phyloP scores from a whole-genome alignment of 176 grass and related monocot species.

The Eragrostis nindensis region DNA sequence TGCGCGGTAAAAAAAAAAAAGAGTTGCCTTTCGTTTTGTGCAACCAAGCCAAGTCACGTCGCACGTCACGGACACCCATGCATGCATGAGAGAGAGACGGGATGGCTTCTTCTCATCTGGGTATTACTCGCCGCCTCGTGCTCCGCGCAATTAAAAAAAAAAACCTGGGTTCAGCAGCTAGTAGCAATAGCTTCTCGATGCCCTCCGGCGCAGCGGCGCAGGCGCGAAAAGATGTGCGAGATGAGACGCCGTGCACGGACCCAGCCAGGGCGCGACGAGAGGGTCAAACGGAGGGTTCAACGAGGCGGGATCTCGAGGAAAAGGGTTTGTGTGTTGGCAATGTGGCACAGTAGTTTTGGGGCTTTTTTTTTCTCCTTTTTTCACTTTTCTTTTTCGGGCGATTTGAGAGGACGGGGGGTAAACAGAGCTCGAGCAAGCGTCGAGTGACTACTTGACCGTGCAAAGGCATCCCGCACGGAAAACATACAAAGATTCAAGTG shows the following conservation, averaged over 20 bases:
- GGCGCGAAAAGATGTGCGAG: neutral
- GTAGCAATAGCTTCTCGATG: too few species aligned
- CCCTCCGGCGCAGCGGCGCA: neutral
- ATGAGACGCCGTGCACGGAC: neutral
- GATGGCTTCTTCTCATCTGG: neutral
- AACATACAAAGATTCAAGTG: neutral
- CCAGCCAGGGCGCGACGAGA: too few species aligned
- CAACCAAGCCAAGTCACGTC: conserved; percentile 5
- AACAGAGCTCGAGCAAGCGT: neutral
- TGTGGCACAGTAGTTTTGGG: neutral
- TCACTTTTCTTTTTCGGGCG: neutral
- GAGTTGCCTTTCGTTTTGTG: neutral
- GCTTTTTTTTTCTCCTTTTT: neutral
- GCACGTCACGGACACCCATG: neutral
- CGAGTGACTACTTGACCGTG: neutral
- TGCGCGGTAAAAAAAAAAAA: conserved; percentile 6
- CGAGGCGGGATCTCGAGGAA: neutral
- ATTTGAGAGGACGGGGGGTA: neutral
- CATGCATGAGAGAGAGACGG: neutral
- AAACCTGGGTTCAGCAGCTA: too few species aligned
- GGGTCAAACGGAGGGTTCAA: neutral
- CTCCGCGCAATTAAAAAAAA: neutral
- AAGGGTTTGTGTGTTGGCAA: too few species aligned
- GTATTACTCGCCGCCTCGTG: neutral
- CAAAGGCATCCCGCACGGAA: neutral